Evolutionary conservation across 768 basidiomycete genomes (phyloP).

Genomic region (Tricholoma flavovirens): DNA sequence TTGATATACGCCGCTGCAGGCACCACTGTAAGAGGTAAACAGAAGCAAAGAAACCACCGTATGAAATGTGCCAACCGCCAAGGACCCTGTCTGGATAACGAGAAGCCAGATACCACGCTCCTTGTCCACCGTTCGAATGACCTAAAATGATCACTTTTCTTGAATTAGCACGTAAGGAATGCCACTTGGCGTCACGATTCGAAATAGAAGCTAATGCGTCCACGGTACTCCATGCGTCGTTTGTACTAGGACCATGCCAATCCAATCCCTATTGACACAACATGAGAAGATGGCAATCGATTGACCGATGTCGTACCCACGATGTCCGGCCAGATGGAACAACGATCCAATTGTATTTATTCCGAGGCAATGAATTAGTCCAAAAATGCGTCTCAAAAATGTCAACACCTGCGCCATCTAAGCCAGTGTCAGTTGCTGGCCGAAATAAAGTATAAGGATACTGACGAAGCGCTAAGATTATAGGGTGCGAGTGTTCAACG

Average conservation of each 20-base stretch:
- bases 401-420: slow-evolving; percentile 88
- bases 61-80: slow-evolving; percentile 37
- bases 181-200: slow-evolving; percentile 29
- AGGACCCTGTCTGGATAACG: slow-evolving; percentile 72
- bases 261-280: slow-evolving; percentile 64
- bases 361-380: slow-evolving; percentile 55
- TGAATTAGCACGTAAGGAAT: slow-evolving; percentile 31
- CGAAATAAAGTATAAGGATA: slow-evolving; percentile 6
- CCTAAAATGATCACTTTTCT: slow-evolving; percentile 66
- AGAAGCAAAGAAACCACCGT: background rate
- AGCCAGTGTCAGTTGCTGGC: background rate
- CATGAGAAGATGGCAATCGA: background rate
- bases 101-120: slow-evolving; percentile 74
- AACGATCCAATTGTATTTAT: slow-evolving; percentile 65
- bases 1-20: slow-evolving; percentile 84
- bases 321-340: slow-evolving; percentile 79
- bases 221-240: slow-evolving; percentile 62
- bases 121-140: slow-evolving; percentile 93
- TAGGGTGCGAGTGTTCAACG: slow-evolving; percentile 29
- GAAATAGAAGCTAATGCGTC: slow-evolving; percentile 51
- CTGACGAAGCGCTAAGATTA: slow-evolving; percentile 63
- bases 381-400: slow-evolving; percentile 51
- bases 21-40: slow-evolving; percentile 41
- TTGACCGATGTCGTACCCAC: slow-evolving; percentile 50
- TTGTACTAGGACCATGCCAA: slow-evolving; percentile 83